Base-by-base conservation (phyloP, 2,329 filamentous ascomycete species). In the Penicillium sp. region DNA sequence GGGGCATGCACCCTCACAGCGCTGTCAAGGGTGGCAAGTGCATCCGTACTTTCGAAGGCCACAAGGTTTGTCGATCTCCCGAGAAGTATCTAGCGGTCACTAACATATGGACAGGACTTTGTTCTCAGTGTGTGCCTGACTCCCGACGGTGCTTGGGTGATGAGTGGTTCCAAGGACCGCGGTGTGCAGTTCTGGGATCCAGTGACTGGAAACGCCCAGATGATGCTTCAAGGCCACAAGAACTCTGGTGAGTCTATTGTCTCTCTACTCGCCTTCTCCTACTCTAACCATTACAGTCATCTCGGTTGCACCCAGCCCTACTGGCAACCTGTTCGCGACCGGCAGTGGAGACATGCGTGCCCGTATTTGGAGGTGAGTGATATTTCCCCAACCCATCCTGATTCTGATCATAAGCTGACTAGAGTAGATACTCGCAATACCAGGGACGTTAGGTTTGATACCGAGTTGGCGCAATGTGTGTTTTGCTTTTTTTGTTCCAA, bases 141-240 rank as follows among this genome's bases (percentile, higher is more conserved):
- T 0, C 94, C 94, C 14, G 92, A 97, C 72, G 89, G 90, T 59
- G 85, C 88, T 67, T 99, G 94, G 94, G 93, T 99, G 53, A 88
- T 99, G 75, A 96, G 91, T 59, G 94, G 94, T 42, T 96, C 92
- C 58, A 99, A 99, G 80, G 94, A 99, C 70, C 86, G 94, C 48
- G 93, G 94, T 45, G 94, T 99, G 21, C 94, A 97, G 72, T 97
- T 99, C 81, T 99, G 94, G 94, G 93, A 99, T 70, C 93, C 94
- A 18, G 84, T 88, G 66, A 97, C 92, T 18, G 94, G 93, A 34
- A 88, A 90, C 62, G 95, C 93, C 1, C 93, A 97, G 77, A 88
- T 99, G 72, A 97, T 97, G 94, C 83, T 99, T 58, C 94, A 97
- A 75, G 94, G 94, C 24, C 94, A 99, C 74, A 97, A 97, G 82